Percentiles rank a stretch among this genome's conserved stretches.
Evolutionary conservation across 257 asterid species (phyloP).

Genomic region (Scutellaria barbata): DNA sequence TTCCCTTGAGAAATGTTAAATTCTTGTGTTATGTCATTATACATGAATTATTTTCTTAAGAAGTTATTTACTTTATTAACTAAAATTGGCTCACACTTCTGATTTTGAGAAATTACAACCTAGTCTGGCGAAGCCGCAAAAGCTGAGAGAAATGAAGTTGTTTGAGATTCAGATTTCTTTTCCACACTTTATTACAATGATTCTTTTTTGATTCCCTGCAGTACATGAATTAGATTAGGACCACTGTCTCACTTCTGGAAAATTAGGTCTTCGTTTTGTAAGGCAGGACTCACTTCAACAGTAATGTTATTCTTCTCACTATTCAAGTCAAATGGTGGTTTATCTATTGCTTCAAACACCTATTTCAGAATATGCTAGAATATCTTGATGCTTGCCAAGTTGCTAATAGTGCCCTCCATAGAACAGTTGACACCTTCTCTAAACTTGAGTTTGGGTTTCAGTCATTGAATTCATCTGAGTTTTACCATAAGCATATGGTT

Average conservation of each 20-base stretch:
- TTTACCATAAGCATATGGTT: constrained; percentile 17
- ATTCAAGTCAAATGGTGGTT: constrained; percentile 18
- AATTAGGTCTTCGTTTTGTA: constrained; percentile 5
- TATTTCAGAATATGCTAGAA: constrained; percentile 1
- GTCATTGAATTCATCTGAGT: not conserved
- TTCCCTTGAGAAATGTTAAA: not conserved
- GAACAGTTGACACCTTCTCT: not conserved
- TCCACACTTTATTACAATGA: constrained; percentile 16
- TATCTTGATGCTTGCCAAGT: not conserved
- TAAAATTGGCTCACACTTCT: constrained; percentile 1
- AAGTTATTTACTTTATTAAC: not conserved
- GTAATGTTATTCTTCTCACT: not conserved
- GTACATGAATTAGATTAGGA: constrained; percentile 17
- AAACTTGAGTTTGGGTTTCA: not conserved
- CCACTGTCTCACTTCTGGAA: constrained; percentile 13
- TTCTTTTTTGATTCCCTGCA: constrained; percentile 1
- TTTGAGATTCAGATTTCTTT: constrained; percentile 4
- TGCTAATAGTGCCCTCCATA: constrained; percentile 7
- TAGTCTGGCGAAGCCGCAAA: constrained; percentile 8
- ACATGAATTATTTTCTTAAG: not conserved
- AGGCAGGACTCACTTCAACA: constrained; percentile 12
- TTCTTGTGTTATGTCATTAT: not conserved
- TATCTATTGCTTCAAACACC: constrained; percentile 11
- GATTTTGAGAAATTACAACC: constrained; percentile 11
- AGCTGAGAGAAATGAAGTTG: constrained; percentile 16